Evolutionary conservation across 2,329 filamentous ascomycete species (phyloP).

Genomic region (Microsporum canis): DNA sequence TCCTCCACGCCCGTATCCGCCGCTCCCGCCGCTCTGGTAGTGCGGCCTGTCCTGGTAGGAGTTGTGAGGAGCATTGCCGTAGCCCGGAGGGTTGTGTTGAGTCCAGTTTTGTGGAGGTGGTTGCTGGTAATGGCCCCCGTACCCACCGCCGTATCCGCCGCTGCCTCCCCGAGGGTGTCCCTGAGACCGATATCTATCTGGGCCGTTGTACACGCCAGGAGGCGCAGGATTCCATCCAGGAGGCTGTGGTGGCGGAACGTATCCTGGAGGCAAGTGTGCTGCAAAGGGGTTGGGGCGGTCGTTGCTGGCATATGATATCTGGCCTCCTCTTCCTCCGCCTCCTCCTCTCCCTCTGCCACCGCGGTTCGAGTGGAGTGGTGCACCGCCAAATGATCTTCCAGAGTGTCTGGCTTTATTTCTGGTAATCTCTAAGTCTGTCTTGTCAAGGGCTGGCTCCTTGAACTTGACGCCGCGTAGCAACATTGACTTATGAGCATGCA

Average conservation of each 20-base stretch:
- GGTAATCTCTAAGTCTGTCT: conserved; percentile 62
- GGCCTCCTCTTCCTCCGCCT: conserved; percentile 28
- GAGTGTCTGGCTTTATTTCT: conserved; percentile 53
- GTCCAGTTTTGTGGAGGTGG: background rate
- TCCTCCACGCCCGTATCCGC: conserved; percentile 16
- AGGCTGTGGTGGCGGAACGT: conserved; percentile 26
- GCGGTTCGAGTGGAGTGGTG: conserved; percentile 43
- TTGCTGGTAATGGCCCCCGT: conserved; percentile 9
- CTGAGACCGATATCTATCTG: conserved; percentile 11
- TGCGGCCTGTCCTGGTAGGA: conserved; percentile 12
- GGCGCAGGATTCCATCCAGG: conserved; percentile 30
- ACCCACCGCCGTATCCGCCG: conserved; percentile 11
- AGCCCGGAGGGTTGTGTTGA: background rate
- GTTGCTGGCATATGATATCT: conserved; percentile 43
- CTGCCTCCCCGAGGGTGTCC: background rate
- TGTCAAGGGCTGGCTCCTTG: conserved; percentile 58
- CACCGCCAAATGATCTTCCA: conserved; percentile 61
- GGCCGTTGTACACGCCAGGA: conserved; percentile 18
- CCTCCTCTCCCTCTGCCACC: conserved; percentile 34
- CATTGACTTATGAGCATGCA: conserved; percentile 81
- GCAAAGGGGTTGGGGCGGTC: conserved; percentile 37
- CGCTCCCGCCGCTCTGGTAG: conserved; percentile 17
- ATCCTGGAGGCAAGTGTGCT: conserved; percentile 37
- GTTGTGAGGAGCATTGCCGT: conserved; percentile 5
- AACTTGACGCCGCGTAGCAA: conserved; percentile 72